These are phyloP conservation scores for Fusarium albosuccineum DNA, from an alignment of 2,329 filamentous ascomycete species.

Conservation along the genomic window DNA sequence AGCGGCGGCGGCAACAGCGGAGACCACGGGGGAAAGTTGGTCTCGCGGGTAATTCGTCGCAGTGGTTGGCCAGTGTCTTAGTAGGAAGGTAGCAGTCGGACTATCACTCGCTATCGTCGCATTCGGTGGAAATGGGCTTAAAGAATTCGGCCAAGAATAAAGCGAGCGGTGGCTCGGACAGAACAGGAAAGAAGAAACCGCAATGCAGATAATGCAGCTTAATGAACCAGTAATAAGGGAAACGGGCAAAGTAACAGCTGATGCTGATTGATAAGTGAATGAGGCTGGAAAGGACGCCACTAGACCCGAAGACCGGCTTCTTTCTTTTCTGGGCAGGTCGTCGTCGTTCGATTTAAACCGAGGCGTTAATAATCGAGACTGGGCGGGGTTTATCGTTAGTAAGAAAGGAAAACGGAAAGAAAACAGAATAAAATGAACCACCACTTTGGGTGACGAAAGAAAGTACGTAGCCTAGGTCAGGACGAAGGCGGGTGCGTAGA, in stretches of 20 bases:
- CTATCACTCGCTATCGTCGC: constrained; percentile 31
- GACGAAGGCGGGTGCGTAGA: constrained; percentile 22
- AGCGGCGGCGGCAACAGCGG: constrained; percentile 12
- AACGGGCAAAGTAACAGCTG: constrained; percentile 20
- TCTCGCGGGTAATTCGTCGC: constrained; percentile 32
- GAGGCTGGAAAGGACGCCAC: constrained; percentile 21
- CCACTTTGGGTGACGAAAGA: constrained; percentile 35
- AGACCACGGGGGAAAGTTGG: constrained; percentile 14
- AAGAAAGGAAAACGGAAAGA: constrained; percentile 9
- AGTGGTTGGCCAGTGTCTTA: constrained; percentile 26
- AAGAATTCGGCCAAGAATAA: constrained; percentile 12
- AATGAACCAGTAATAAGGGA: constrained; percentile 21
- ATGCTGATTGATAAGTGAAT: constrained; percentile 36
- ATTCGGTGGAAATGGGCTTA: constrained; percentile 33
- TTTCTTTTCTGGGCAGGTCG: constrained; percentile 10
- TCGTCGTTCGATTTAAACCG: constrained; percentile 9
- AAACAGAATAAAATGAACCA: constrained; percentile 31
- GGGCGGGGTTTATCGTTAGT: constrained; percentile 29
- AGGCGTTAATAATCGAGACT: constrained; percentile 22
- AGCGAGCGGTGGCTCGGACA: constrained; percentile 31
- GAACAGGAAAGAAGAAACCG: constrained; percentile 20
- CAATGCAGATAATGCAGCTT: constrained; percentile 5
- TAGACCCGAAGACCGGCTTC: constrained; percentile 43
- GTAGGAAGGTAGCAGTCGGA: not conserved
- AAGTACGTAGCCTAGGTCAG: constrained; percentile 22